phyloP scores from a whole-genome alignment of 2,329 filamentous ascomycete species.

The Paecilomyces sp. region DNA sequence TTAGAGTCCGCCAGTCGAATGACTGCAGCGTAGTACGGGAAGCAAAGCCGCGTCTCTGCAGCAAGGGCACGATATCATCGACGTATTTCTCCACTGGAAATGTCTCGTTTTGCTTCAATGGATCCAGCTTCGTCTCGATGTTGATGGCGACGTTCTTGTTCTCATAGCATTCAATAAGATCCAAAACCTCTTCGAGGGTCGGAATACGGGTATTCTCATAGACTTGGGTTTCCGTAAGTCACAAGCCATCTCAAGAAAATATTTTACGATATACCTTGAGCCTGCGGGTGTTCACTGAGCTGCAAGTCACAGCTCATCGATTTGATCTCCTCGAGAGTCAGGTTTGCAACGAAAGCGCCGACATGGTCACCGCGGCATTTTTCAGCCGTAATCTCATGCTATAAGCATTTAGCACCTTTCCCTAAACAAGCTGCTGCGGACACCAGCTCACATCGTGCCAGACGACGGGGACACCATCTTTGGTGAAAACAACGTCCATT shows the following conservation, averaged over 20 bases:
- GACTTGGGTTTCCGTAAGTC: neutral
- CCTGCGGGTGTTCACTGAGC: neutral
- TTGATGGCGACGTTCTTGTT: neutral
- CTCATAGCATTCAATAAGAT: neutral
- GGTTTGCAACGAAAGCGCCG: neutral
- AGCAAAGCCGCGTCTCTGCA: neutral
- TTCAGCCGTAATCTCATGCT: neutral
- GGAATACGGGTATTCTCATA: neutral
- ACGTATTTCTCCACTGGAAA: neutral
- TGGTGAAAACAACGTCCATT: neutral
- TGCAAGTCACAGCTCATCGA: neutral
- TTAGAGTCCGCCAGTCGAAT: neutral
- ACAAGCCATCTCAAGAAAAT: neutral
- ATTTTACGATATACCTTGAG: neutral
- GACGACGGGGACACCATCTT: neutral
- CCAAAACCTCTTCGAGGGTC: neutral
- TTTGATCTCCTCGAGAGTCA: neutral
- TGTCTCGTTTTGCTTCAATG: neutral
- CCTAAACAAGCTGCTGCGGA: neutral
- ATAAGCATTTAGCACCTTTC: neutral
- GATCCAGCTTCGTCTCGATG: neutral
- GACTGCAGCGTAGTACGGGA: neutral
- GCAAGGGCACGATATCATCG: neutral
- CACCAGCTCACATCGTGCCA: neutral
- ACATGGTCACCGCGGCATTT: neutral